Evolutionary conservation across 164 flowering plant species (phyloP).

Genomic region (Protea cynaroides): DNA sequence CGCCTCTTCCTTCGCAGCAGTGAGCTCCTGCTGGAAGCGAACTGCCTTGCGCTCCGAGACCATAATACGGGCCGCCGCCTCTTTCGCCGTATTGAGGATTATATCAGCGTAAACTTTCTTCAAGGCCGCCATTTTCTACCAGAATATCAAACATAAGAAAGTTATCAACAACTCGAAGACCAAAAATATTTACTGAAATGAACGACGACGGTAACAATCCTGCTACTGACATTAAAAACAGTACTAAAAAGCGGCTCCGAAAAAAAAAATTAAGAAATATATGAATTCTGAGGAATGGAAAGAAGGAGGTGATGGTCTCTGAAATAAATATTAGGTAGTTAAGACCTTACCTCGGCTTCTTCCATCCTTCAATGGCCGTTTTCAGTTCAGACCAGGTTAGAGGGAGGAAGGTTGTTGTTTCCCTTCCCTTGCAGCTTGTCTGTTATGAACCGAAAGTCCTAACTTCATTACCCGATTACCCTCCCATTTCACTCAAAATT

Average conservation of each 20-base stretch:
- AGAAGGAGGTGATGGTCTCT: constrained; percentile 6
- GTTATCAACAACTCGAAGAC: neutral
- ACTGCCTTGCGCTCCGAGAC: constrained; percentile 57
- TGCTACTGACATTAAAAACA: constrained; percentile 7
- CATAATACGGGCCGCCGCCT: constrained; percentile 80
- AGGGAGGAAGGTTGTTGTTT: constrained; percentile 10
- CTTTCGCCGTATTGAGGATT: constrained; percentile 71
- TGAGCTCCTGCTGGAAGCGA: constrained; percentile 47
- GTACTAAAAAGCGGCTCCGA: neutral
- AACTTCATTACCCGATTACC: constrained; percentile 19
- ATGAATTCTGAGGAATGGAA: neutral
- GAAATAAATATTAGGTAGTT: neutral
- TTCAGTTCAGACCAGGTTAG: constrained; percentile 11
- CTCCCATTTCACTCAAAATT: constrained; percentile 1
- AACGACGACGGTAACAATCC: constrained; percentile 1
- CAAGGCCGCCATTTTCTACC: constrained; percentile 64
- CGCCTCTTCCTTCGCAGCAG: constrained; percentile 55
- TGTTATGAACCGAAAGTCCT: constrained; percentile 55
- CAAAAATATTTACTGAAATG: neutral
- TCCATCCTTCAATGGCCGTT: constrained; percentile 19
- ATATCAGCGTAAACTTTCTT: constrained; percentile 85
- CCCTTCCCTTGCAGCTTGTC: constrained; percentile 34
- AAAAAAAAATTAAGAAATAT: neutral
- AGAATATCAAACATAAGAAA: neutral
- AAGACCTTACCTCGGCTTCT: constrained; percentile 36